phyloP scores from a whole-genome alignment of 306 rosid species.

The Astragalus membranaceus region DNA sequence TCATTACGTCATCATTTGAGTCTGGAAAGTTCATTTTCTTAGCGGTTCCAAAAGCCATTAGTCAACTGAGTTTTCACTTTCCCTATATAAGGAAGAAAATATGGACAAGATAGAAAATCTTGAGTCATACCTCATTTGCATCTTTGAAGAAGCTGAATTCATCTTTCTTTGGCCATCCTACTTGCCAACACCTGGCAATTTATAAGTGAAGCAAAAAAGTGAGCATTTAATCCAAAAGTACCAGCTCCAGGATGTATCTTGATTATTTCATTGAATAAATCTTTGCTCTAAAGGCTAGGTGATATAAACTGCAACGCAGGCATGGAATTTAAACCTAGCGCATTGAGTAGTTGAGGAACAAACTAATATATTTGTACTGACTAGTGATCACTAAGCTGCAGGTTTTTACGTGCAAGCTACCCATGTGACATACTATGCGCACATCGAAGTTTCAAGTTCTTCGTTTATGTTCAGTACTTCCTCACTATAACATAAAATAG shows the following conservation, averaged over 20 bases:
- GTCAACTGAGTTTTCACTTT: not conserved
- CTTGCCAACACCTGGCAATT: conserved; percentile 44
- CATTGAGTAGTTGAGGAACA: not conserved
- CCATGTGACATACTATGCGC: not conserved
- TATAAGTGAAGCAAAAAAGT: too few relatives aligned
- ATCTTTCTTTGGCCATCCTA: conserved; percentile 47
- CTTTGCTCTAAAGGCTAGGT: not conserved
- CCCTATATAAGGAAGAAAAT: not conserved
- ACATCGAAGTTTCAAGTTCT: not conserved
- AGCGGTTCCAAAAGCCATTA: not conserved
- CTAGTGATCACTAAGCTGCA: not conserved
- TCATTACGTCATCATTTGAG: not conserved
- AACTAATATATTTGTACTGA: not conserved
- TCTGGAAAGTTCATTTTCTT: conserved; percentile 3
- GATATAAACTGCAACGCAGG: not conserved
- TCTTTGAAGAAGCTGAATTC: conserved; percentile 35
- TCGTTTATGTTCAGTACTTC: not conserved
- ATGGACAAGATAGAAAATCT: not conserved
- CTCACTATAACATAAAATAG: conserved; percentile 1
- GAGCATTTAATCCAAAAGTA: not conserved
- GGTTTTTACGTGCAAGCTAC: not conserved
- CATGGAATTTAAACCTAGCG: conserved; percentile 6
- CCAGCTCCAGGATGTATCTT: not conserved
- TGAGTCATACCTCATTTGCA: conserved; percentile 41
- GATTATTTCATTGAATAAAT: too few relatives aligned